Conservation (phyloP, 176 grass and related monocot species). For the Aegilops tauschii region DNA sequence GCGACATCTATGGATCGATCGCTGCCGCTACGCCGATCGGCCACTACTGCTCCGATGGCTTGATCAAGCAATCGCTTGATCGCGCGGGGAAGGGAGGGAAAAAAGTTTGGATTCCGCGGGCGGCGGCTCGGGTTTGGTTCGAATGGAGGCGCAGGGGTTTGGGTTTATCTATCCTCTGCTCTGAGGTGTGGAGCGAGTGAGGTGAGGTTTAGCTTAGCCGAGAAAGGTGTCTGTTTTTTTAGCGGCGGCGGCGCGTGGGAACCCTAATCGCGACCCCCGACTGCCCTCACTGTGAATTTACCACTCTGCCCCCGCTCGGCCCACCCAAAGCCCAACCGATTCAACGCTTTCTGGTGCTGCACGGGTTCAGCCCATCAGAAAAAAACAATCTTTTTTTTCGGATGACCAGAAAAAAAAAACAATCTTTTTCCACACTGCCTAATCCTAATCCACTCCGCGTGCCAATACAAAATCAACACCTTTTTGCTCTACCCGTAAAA, state of each 20-base stretch:
- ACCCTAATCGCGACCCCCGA: not conserved
- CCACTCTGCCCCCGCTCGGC: not conserved
- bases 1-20: not conserved
- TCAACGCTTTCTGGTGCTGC: no score
- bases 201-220: not conserved
- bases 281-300: not conserved
- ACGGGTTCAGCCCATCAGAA: no score
- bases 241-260: constrained; percentile 1
- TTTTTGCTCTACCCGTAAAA: no score
- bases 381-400: no score
- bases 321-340: no score
- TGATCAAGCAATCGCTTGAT: not conserved
- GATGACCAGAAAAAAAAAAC: no score
- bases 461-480: not conserved
- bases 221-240: not conserved
- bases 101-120: not conserved
- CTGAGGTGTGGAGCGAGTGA: not conserved
- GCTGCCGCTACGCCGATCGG: not conserved
- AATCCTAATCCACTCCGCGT: no score
- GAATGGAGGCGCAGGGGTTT: not conserved
- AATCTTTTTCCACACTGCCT: no score
- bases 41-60: not conserved
- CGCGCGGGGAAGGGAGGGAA: not conserved
- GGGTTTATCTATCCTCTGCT: not conserved
- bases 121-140: constrained; percentile 7